phyloP scores from a whole-genome alignment of 768 basidiomycete species.

The Agrocybe praecox region DNA sequence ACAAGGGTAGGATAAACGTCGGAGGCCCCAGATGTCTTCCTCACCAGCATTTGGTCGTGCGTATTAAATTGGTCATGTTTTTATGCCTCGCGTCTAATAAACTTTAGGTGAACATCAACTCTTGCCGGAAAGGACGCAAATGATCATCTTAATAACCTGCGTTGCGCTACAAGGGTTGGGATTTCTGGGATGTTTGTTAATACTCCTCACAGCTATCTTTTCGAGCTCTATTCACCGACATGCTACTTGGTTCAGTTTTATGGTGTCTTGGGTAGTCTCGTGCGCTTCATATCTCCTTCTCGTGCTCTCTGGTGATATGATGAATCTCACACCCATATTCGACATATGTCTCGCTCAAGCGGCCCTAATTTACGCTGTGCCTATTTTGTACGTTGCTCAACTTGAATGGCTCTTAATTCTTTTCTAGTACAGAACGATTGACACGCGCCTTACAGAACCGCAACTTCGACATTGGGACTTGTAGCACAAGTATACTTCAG shows the following conservation, averaged over 20 bases:
- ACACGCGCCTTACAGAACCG: constrained; percentile 14
- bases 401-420: background rate
- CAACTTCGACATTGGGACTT: constrained; percentile 21
- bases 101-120: background rate
- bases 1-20: too few species aligned
- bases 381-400: constrained; percentile 25
- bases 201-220: constrained; percentile 20
- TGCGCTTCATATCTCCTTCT: constrained; percentile 24
- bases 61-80: too few species aligned
- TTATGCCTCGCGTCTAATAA: background rate
- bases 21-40: too few species aligned
- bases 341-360: constrained; percentile 26
- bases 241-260: constrained; percentile 26
- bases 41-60: too few species aligned
- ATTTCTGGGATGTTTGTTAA: constrained; percentile 17
- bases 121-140: background rate
- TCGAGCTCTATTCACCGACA: constrained; percentile 17
- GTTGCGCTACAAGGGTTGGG: constrained; percentile 18
- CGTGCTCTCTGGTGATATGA: constrained; percentile 18
- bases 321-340: constrained; percentile 16
- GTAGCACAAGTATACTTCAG: constrained; percentile 17
- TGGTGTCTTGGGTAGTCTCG: constrained; percentile 26
- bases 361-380: constrained; percentile 27
- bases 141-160: background rate
- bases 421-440: background rate